Percentiles rank a stretch among this genome's conserved stretches.
phyloP scores from a whole-genome alignment of 768 basidiomycete genomes.

The Polyporus arcularius region DNA sequence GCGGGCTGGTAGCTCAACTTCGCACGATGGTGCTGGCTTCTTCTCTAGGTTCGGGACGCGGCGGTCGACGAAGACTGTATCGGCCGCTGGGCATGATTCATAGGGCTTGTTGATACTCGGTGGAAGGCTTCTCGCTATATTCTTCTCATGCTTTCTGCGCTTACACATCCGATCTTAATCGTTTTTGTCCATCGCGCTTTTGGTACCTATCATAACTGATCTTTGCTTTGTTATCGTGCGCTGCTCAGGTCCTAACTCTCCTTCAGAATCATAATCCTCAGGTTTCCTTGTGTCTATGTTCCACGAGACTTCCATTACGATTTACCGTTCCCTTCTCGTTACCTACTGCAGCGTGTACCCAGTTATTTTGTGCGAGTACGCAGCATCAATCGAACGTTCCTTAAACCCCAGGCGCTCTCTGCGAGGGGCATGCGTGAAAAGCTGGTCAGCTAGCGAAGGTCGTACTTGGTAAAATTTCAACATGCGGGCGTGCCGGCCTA shows the following conservation, averaged over 20 bases:
- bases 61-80: constrained; percentile 47
- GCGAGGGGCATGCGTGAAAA: too few relatives aligned
- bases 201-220: not conserved
- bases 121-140: not conserved
- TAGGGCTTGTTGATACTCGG: constrained; percentile 11
- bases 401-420: not conserved
- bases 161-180: constrained; percentile 5
- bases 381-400: constrained; percentile 20
- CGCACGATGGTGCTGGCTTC: constrained; percentile 63
- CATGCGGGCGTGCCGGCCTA: too few relatives aligned
- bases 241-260: constrained; percentile 19
- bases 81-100: constrained; percentile 20
- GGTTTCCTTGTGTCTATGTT: constrained; percentile 8
- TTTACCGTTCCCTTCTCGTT: constrained; percentile 7
- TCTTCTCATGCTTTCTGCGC: not conserved
- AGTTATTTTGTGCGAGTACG: constrained; percentile 26
- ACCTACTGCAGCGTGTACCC: constrained; percentile 16
- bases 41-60: constrained; percentile 80
- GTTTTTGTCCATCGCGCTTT: not conserved
- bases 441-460: too few relatives aligned
- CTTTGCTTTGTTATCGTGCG: constrained; percentile 14
- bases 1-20: constrained; percentile 70
- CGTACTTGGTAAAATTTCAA: too few relatives aligned
- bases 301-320: not conserved
- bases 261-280: constrained; percentile 17